Conservation (phyloP, 2,329 filamentous ascomycete species). For the Cadophora malorum region DNA sequence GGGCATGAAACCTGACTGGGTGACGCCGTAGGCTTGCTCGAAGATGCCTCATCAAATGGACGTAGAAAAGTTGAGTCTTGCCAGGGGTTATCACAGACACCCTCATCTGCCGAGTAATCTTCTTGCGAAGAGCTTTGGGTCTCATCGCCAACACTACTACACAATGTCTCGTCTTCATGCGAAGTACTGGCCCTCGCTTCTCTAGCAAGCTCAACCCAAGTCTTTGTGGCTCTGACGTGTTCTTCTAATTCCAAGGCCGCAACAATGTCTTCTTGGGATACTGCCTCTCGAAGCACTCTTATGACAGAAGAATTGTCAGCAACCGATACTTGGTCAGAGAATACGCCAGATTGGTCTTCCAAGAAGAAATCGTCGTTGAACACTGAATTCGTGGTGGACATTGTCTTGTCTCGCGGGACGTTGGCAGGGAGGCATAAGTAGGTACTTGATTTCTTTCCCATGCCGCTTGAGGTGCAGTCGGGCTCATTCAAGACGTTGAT, state of each 20-base stretch:
- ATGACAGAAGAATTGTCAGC: background rate
- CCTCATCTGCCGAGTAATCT: background rate
- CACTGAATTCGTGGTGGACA: background rate
- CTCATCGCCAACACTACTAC: background rate
- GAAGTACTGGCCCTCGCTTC: background rate
- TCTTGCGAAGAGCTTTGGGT: background rate
- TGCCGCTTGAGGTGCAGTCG: no score
- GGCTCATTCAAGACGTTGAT: background rate
- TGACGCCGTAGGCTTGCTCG: background rate
- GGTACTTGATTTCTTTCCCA: background rate
- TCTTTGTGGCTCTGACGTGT: conserved; percentile 1
- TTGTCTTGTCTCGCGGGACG: no score
- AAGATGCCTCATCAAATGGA: background rate
- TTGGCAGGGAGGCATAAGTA: background rate
- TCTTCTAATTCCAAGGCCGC: conserved; percentile 4
- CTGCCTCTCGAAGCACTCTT: background rate
- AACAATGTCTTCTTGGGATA: background rate
- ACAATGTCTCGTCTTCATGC: no score
- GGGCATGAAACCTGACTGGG: no score
- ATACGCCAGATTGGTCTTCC: conserved; percentile 12
- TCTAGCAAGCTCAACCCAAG: conserved; percentile 16
- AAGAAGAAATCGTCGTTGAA: conserved; percentile 17
- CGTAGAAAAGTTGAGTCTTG: background rate
- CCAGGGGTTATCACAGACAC: background rate
- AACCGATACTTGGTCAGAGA: conserved; percentile 7